Evolutionary conservation across 176 grass and related monocot genomes (phyloP), one percentile per base, ranked within the genome.

Genomic region (Pharus latifolius): DNA sequence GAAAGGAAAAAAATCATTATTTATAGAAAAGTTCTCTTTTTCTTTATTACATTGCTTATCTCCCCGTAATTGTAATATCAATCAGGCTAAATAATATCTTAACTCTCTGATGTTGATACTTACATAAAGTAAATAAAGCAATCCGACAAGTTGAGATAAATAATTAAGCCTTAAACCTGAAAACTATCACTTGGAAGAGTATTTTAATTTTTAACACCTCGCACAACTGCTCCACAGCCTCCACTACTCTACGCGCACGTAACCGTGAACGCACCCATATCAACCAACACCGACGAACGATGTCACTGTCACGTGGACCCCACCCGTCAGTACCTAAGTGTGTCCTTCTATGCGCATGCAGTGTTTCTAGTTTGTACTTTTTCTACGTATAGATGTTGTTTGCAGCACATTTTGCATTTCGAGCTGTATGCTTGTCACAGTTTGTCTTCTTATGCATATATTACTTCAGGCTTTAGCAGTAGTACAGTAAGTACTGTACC

Each of bases 51-150:
- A n/a, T n/a, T n/a, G n/a, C n/a, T n/a, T n/a, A n/a, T n/a, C n/a
- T n/a, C n/a, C n/a, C n/a, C n/a, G 27, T 1, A 32, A 18, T 31
- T 49, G 63, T n/a, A n/a, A 66, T 48, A 12, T 3, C 37, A 22
- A 58, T 47, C 55, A 33, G 44, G 38, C 5, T 31, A 32, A 71
- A 53, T 52, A 13, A 45, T 63, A 71, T 54, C 56, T 41, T 46
- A 5, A 34, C 29, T 49, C 1, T 6, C 12, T 5, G 60, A 64
- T 56, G 59, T n/a, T 27, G 28, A 65, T 65, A 40, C 68, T 56
- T 20, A 46, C 20, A 48, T 22, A 65, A 64, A 80, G 67, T 42
- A 80, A 72, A 46, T 14, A 67, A 53, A 45, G 49, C 16, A 23
- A 1, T 3, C 64, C 75, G 10, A 1, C 68, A 80, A 65, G 38